These are phyloP conservation scores for Pleurotus pulmonarius DNA, from an alignment of 768 basidiomycete species.

Conservation along the genomic window DNA sequence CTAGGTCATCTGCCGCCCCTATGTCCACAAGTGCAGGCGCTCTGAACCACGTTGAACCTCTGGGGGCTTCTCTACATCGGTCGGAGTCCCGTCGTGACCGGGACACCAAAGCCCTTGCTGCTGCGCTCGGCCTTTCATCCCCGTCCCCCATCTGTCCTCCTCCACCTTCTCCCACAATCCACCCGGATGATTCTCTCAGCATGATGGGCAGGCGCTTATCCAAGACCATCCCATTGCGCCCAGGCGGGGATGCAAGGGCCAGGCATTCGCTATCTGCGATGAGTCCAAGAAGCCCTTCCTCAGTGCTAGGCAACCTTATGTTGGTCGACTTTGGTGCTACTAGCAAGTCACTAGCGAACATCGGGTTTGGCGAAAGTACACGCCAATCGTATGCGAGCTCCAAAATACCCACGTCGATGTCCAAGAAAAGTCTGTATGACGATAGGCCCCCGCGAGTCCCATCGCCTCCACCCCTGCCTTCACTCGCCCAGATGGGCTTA, in stretches of 20 bases:
- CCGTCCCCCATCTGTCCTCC: constrained; percentile 30
- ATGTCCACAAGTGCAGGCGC: constrained; percentile 23
- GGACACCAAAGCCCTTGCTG: constrained; percentile 32
- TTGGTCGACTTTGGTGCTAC: constrained; percentile 50
- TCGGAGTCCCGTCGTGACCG: constrained; percentile 9
- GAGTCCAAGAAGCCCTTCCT: constrained; percentile 34
- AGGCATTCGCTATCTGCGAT: constrained; percentile 16
- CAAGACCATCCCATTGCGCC: not conserved
- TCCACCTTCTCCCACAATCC: constrained; percentile 54
- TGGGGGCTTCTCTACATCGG: constrained; percentile 10
- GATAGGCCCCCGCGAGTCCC: constrained; percentile 79
- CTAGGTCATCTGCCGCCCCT: constrained; percentile 45
- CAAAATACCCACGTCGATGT: not conserved
- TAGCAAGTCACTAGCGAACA: constrained; percentile 29
- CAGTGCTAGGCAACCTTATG: constrained; percentile 58
- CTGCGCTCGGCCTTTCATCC: constrained; percentile 34
- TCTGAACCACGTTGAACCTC: constrained; percentile 35
- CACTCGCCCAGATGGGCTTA: constrained; percentile 74
- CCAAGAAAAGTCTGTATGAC: constrained; percentile 24
- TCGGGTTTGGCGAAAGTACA: constrained; percentile 6
- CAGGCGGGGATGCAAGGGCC: not conserved
- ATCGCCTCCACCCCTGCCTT: constrained; percentile 70
- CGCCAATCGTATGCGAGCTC: not conserved
- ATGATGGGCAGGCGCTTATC: constrained; percentile 26
- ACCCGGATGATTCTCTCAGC: constrained; percentile 72